A percentile compares a stretch with the other conserved stretches of the same genome.
These are phyloP conservation scores for Marasmius tenuissimus DNA, from an alignment of 1,284 basidiomycete genomes.

Conservation along the genomic window DNA sequence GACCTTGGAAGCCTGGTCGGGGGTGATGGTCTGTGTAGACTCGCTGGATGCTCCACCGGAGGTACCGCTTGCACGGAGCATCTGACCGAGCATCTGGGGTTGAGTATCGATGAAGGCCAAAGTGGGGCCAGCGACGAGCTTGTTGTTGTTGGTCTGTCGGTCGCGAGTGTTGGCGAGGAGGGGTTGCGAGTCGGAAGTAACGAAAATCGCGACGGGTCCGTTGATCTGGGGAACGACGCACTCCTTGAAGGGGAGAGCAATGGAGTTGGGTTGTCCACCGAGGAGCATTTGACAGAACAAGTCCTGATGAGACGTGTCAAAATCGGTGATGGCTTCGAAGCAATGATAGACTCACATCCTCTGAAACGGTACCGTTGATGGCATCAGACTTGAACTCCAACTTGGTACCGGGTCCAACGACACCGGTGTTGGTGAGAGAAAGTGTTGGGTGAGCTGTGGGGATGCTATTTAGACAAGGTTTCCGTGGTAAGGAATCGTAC, in stretches of 20 bases:
- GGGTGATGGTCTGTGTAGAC: constrained; percentile 44
- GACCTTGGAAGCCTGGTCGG: constrained; percentile 46
- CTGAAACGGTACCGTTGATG: constrained; percentile 48
- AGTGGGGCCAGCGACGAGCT: constrained; percentile 71
- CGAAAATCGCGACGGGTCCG: constrained; percentile 71
- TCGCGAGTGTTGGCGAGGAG: constrained; percentile 63
- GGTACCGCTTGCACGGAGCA: constrained; percentile 33
- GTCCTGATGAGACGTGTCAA: constrained; percentile 32
- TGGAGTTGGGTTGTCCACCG: constrained; percentile 57
- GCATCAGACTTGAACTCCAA: constrained; percentile 63
- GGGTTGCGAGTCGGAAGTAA: constrained; percentile 66
- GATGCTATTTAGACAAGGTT: constrained; percentile 1
- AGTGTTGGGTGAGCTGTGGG: constrained; percentile 59
- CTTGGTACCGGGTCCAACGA: constrained; percentile 53
- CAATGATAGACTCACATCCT: constrained; percentile 35
- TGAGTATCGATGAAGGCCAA: constrained; percentile 65
- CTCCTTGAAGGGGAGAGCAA: constrained; percentile 55
- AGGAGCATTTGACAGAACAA: constrained; percentile 78
- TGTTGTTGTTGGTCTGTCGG: constrained; percentile 52
- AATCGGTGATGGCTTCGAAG: neutral
- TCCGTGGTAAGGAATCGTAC: constrained; percentile 16
- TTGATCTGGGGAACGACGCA: constrained; percentile 68
- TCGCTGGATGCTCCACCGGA: constrained; percentile 19
- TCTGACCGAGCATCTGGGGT: constrained; percentile 48
- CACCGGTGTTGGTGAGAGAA: constrained; percentile 60